phyloP scores from a whole-genome alignment of 495 filamentous ascomycete species.

The Penicillium taxi region DNA sequence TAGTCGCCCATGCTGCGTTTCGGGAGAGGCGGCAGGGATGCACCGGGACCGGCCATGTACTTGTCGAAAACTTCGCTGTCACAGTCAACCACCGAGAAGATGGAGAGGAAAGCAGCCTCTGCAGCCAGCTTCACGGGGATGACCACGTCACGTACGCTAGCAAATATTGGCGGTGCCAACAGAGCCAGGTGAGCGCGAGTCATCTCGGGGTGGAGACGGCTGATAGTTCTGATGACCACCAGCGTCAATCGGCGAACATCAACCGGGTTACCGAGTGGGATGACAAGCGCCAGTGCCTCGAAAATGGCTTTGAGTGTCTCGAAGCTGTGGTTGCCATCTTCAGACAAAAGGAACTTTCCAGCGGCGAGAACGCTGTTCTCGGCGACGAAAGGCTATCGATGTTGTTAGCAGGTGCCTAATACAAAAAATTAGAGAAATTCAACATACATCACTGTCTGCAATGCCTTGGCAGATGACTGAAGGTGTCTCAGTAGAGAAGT shows the following conservation, averaged over 20 bases:
- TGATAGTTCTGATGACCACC: slow-evolving; percentile 81
- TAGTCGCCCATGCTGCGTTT: slow-evolving; percentile 95
- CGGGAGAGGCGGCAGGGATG: slow-evolving; percentile 53
- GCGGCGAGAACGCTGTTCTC: slow-evolving; percentile 89
- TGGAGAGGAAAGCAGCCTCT: slow-evolving; percentile 86
- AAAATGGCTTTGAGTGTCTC: slow-evolving; percentile 74
- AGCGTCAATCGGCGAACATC: slow-evolving; percentile 83
- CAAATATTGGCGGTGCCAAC: slow-evolving; percentile 77
- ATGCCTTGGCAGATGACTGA: slow-evolving; percentile 76
- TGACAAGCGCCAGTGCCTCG: slow-evolving; percentile 61
- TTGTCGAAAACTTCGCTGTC: slow-evolving; percentile 86
- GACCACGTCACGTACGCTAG: slow-evolving; percentile 82
- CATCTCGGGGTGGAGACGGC: slow-evolving; percentile 65
- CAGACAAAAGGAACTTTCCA: slow-evolving; percentile 83
- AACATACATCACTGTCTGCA: slow-evolving; percentile 58
- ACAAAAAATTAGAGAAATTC: background rate
- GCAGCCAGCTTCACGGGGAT: slow-evolving; percentile 94
- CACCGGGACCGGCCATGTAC: slow-evolving; percentile 61
- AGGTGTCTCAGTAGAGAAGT: slow-evolving; percentile 62
- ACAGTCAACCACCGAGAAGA: slow-evolving; percentile 86
- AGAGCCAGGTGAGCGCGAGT: slow-evolving; percentile 68
- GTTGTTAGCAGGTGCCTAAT: no score
- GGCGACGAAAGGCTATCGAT: slow-evolving; percentile 64
- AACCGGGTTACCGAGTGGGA: slow-evolving; percentile 63
- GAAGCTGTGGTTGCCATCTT: slow-evolving; percentile 37